A percentile compares a stretch with the other conserved stretches of the same genome.
These are phyloP conservation scores for Xylaria arbuscula DNA, from an alignment of 2,329 filamentous ascomycete species.

Conservation along the genomic window DNA sequence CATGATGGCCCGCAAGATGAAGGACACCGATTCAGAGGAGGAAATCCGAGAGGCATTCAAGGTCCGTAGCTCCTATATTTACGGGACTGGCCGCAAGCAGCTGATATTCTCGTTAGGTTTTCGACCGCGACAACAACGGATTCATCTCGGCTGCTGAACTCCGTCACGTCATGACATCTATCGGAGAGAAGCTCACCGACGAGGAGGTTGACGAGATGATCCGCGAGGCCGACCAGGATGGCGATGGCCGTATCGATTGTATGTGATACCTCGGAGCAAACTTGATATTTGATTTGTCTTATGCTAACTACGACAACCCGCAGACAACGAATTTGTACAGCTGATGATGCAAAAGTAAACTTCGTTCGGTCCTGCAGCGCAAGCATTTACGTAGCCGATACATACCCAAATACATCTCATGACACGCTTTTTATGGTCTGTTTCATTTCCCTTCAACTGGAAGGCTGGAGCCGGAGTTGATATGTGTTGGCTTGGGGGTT, in stretches of 20 bases:
- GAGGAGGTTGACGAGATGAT: conserved; percentile 96
- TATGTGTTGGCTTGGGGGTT: conserved; percentile 20
- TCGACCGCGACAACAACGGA: conserved; percentile 91
- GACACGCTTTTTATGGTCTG: conserved; percentile 43
- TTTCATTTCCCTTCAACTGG: conserved; percentile 35
- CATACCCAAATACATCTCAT: conserved; percentile 47
- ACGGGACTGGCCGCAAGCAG: conserved; percentile 19
- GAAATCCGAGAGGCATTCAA: conserved; percentile 92
- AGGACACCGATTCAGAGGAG: conserved; percentile 91
- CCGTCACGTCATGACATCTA: conserved; percentile 91
- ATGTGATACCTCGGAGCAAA: conserved; percentile 51
- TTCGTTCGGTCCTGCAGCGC: conserved; percentile 38
- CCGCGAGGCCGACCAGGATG: conserved; percentile 88
- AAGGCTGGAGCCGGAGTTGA: conserved; percentile 32
- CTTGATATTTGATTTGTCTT: neutral
- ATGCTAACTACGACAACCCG: conserved; percentile 52
- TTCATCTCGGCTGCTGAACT: conserved; percentile 91
- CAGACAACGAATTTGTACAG: conserved; percentile 93
- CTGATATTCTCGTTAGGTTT: conserved; percentile 63
- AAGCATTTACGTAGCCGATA: conserved; percentile 39
- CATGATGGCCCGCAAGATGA: conserved; percentile 96
- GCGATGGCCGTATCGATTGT: conserved; percentile 91
- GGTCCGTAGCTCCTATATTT: conserved; percentile 56
- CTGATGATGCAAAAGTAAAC: conserved; percentile 95
- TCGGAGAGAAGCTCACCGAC: conserved; percentile 90